A percentile compares a stretch with the other conserved stretches of the same genome.
These are phyloP conservation scores for Xylaria multiplex DNA, from an alignment of 2,329 filamentous ascomycete species.

Conservation along the genomic window DNA sequence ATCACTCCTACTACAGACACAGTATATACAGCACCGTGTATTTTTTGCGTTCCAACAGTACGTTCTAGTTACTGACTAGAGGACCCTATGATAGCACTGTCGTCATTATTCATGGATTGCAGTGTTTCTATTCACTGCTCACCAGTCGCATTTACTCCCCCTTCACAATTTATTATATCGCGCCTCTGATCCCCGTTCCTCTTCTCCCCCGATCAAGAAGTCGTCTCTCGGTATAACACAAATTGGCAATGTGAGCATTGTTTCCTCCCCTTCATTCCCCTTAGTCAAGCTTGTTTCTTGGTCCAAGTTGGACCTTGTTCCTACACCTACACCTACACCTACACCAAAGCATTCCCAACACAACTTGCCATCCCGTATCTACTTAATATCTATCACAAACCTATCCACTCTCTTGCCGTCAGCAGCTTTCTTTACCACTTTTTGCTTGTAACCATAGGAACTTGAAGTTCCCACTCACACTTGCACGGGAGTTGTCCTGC, in stretches of 20 bases:
- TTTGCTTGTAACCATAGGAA: not conserved
- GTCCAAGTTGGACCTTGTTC: not conserved
- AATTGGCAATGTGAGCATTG: not conserved
- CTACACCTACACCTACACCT: not conserved
- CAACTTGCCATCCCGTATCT: not conserved
- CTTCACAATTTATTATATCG: not conserved
- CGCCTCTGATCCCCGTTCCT: not conserved
- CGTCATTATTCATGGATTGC: conserved; percentile 7
- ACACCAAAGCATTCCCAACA: no score
- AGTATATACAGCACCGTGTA: not conserved
- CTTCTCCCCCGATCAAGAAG: not conserved
- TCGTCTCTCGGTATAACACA: not conserved
- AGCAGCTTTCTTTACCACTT: not conserved
- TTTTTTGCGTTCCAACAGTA: not conserved
- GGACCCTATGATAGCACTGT: conserved; percentile 1
- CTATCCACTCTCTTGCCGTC: not conserved
- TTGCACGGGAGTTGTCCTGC: no score
- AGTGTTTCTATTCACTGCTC: not conserved
- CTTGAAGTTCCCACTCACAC: no score
- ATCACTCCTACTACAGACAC: not conserved
- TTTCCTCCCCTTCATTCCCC: not conserved
- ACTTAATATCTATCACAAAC: not conserved
- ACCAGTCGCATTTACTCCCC: not conserved
- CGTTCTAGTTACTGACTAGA: not conserved
- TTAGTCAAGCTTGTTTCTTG: not conserved